Conservation (phyloP, 257 asterid species). For the Ligustrum vulgare region DNA sequence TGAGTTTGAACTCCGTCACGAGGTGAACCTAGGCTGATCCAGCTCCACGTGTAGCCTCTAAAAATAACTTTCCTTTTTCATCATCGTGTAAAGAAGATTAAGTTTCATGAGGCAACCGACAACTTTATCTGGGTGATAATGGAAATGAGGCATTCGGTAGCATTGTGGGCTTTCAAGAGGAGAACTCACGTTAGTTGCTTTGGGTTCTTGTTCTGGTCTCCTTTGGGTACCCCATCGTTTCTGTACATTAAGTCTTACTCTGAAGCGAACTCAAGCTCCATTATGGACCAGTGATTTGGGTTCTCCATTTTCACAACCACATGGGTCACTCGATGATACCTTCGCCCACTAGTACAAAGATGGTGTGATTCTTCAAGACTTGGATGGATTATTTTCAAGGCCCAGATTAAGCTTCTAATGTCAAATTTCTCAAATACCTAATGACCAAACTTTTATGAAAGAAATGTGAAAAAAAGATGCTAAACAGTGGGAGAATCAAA, state of each 20-base stretch:
- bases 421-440: too few relatives aligned
- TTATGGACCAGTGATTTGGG: conserved; percentile 21
- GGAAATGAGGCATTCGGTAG: conserved; percentile 19
- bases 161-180: conserved; percentile 24
- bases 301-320: conserved; percentile 23
- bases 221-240: background rate
- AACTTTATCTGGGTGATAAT: background rate
- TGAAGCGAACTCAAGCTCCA: conserved; percentile 22
- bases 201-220: conserved; percentile 20
- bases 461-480: too few relatives aligned
- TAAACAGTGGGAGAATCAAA: too few relatives aligned
- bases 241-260: conserved; percentile 8
- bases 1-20: too few relatives aligned
- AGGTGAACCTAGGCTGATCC: too few relatives aligned
- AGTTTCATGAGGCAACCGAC: too few relatives aligned
- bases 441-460: too few relatives aligned
- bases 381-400: too few relatives aligned
- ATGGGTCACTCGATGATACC: conserved; percentile 16
- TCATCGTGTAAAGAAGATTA: too few relatives aligned
- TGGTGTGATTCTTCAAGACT: conserved; percentile 13
- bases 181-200: conserved; percentile 24
- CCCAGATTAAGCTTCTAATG: too few relatives aligned
- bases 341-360: conserved; percentile 20
- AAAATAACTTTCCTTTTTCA: too few relatives aligned
- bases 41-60: too few relatives aligned